Base-by-base conservation (phyloP, 2,329 filamentous ascomycete species). In the Penicillium oxalicum region DNA sequence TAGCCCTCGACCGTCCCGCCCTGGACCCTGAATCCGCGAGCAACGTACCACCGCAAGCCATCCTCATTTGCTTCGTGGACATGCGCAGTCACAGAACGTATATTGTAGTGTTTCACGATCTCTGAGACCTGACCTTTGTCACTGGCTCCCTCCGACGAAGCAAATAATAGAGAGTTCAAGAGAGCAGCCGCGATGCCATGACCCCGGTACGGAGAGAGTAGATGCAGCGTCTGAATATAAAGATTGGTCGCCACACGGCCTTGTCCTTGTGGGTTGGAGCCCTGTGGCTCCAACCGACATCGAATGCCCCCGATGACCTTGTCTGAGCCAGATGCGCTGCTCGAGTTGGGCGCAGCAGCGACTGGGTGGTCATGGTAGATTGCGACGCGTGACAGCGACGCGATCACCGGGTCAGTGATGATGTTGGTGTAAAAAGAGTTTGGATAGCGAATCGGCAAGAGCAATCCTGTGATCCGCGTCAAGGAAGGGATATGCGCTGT, bases 11-110 rank as follows among this genome's bases (percentile, higher is more conserved):
- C 74, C 44, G 74, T 66, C 2, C 70, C 71, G 13, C 76, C 68
- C 36, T 78, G 71, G 5, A 72, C 54, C 52, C 70, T 69, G 51
- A 85, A 85, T 0, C 77, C 79, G 4, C 80, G 71, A 52, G 77
- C 76, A 39, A 64, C 61, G 66, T 85, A 85, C 82, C 82, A 85
- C 41, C 74, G 71, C 54, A 82, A 57, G 0, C 74, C 82, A 42
- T 82, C 80, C 13, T 74, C 70, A 48, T 84, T 84, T 24, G 74
- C 76, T 55, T 82, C 80, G 74, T 83, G 84, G 0, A 84, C 81
- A 63, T 85, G 82, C 9, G 82, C 82, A 2, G 77, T 80, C 18
- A 84, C 74, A 11, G 68, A 71, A 9, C 64, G 66, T 26, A 79
- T 74, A 26, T 74, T 73, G 53, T 81, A 77, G 47, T 75, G 68